A percentile compares a stretch with the other conserved stretches of the same genome.
Evolutionary conservation across 352 stramenopile genomes (phyloP).

Genomic region (Globisporangium orthogonon): DNA sequence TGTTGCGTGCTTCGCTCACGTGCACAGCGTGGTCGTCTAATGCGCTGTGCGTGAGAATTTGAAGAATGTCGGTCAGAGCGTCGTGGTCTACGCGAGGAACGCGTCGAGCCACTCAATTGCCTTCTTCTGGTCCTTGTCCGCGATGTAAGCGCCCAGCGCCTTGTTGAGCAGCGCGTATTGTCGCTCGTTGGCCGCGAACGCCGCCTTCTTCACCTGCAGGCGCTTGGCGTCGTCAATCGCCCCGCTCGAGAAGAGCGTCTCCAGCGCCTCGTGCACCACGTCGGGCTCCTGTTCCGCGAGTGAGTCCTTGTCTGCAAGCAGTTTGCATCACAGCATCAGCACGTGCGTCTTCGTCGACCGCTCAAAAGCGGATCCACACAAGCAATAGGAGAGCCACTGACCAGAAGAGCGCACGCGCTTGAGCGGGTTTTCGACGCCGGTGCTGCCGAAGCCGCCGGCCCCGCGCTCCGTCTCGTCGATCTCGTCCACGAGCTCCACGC

Average conservation of each 20-base stretch:
- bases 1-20: neutral
- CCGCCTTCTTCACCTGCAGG: constrained; percentile 41
- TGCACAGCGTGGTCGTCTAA: neutral
- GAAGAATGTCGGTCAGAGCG: no score
- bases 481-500: constrained; percentile 90
- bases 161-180: constrained; percentile 53
- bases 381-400: neutral
- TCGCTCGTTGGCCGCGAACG: constrained; percentile 42
- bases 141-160: constrained; percentile 36
- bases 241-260: constrained; percentile 39
- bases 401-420: constrained; percentile 38
- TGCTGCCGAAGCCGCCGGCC: constrained; percentile 94
- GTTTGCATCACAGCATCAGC: no score
- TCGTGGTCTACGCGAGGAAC: constrained; percentile 24
- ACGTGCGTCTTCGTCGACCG: neutral
- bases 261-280: constrained; percentile 31
- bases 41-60: neutral
- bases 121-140: constrained; percentile 29
- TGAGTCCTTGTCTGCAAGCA: neutral
- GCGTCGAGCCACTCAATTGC: constrained; percentile 67
- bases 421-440: constrained; percentile 67
- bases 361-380: neutral
- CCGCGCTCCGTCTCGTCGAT: constrained; percentile 94
- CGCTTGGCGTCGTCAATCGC: constrained; percentile 48
- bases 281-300: neutral